A percentile compares a stretch with the other conserved stretches of the same genome.
Conservation (phyloP, 352 stramenopile genomes). For the Pythium grandisporangium region DNA sequence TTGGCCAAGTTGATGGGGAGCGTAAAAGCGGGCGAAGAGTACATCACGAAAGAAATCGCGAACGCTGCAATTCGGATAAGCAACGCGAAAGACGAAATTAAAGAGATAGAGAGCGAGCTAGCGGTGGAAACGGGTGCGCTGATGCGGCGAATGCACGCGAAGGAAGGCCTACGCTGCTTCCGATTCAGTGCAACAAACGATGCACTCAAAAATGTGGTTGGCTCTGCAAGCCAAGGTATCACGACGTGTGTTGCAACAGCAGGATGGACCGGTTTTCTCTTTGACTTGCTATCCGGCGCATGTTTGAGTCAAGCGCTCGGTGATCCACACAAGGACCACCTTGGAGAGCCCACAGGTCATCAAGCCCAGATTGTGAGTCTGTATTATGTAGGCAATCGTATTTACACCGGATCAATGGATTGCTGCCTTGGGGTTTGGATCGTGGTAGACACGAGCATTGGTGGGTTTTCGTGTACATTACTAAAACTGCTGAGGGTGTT, state of each 20-base stretch:
- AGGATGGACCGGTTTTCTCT: conserved; percentile 36
- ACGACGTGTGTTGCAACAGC: conserved; percentile 44
- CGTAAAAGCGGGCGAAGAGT: conserved; percentile 44
- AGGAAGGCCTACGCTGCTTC: conserved; percentile 62
- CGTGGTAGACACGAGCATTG: conserved; percentile 36
- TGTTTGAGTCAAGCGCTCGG: conserved; percentile 59
- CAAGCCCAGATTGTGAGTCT: conserved; percentile 59
- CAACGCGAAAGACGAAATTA: conserved; percentile 60
- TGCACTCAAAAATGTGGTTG: conserved; percentile 61
- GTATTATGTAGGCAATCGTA: conserved; percentile 39
- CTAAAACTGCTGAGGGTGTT: conserved; percentile 51
- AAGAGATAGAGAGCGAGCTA: conserved; percentile 55
- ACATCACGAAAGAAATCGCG: conserved; percentile 42
- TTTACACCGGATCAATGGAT: conserved; percentile 70
- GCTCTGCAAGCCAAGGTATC: conserved; percentile 55
- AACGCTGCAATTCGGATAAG: conserved; percentile 58
- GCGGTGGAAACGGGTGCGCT: conserved; percentile 54
- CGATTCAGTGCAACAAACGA: conserved; percentile 66
- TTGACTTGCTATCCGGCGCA: conserved; percentile 54
- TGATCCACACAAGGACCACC: conserved; percentile 47
- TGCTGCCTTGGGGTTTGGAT: conserved; percentile 58
- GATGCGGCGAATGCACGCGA: conserved; percentile 62
- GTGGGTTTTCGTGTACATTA: conserved; percentile 38
- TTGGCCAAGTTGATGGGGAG: conserved; percentile 56
- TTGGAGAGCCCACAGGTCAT: conserved; percentile 51